Percentiles rank a stretch among this genome's conserved stretches.
Evolutionary conservation across 2,329 filamentous ascomycete species (phyloP).

Genomic region (Paraphaeosphaeria sporulosa): DNA sequence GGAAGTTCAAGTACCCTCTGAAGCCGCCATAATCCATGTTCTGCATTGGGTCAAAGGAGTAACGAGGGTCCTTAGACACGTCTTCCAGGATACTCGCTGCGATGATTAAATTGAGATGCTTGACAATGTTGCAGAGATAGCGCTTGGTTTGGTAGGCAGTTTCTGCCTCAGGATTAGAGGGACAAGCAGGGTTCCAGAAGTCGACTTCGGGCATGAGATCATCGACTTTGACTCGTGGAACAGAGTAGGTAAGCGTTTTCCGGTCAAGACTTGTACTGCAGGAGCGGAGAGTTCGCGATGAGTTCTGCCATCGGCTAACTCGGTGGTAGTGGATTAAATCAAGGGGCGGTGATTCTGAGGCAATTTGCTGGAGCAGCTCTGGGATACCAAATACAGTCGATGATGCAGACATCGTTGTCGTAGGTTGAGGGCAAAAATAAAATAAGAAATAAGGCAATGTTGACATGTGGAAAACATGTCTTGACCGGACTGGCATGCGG

Average conservation of each 20-base stretch:
- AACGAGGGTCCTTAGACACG: not conserved
- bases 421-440: no score
- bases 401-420: slow-evolving; percentile 1
- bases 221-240: not conserved
- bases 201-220: slow-evolving; percentile 9
- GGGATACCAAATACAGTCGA: not conserved
- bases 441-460: not conserved
- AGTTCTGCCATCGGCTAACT: slow-evolving; percentile 6
- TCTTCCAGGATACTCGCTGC: not conserved
- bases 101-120: slow-evolving; percentile 5
- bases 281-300: slow-evolving; percentile 2
- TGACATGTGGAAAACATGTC: not conserved
- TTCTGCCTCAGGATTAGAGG: not conserved
- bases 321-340: slow-evolving; percentile 11
- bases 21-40: not conserved
- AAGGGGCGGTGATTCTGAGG: slow-evolving; percentile 4
- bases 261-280: slow-evolving; percentile 10
- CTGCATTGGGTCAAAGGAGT: not conserved
- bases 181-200: not conserved
- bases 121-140: slow-evolving; percentile 1
- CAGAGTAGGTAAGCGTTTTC: not conserved
- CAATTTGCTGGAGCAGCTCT: slow-evolving; percentile 9
- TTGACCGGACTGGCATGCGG: no score
- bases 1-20: not conserved
- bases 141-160: not conserved